Base-by-base conservation (phyloP, 2,329 filamentous ascomycete genomes). In the Trichothecium sympodiale region DNA sequence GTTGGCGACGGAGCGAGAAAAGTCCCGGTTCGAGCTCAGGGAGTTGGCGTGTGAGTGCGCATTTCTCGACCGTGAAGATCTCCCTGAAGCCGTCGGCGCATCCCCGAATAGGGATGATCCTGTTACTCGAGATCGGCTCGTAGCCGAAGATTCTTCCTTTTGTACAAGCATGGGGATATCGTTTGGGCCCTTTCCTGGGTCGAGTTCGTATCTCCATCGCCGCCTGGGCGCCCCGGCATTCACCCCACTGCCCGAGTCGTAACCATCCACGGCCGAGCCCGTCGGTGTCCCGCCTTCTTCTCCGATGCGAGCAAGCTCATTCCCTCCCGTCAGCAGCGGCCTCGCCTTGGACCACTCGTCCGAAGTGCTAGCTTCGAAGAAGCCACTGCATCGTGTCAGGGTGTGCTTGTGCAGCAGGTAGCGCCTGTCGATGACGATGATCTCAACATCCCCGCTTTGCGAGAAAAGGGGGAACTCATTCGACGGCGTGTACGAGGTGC, bases 391-490 rank as follows among this genome's bases (percentile, higher is more conserved):
- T 58, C 93, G 83, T 23, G 83, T 80, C 46, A 96, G 65, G 29
- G 89, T 94, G 50, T 95, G 72, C 40, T 80, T 73, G 61, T 96
- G 89, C 38, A 96, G 69, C 32, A 95, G 69, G 55, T 95, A 96
- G 41, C 83, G 73, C 53, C 85, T 83, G 59, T 91, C 82, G 33
- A 45, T 47, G 49, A 95, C 74, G 37, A 89, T 53, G 43, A 96
- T 87, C 60, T 96, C 89, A 50, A 95, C 86, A 59, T 96, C 88
- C 52, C 89, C 89, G 27, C 83, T 89, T 49, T 88, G 80, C 34
- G 78, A 79, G 59, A 95, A 96, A 52, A 93, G 65, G 16, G 89
- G 89, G 48, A 95, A 96, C 55, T 95, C 88, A 55, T 95, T 95
- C 53, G 83, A 82, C 29, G 83, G 74, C 17, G 76, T 62, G 51